Percentiles rank a stretch among this genome's conserved stretches.
Conservation (phyloP, 164 flowering plant genomes). For the Magnolia officinalis region DNA sequence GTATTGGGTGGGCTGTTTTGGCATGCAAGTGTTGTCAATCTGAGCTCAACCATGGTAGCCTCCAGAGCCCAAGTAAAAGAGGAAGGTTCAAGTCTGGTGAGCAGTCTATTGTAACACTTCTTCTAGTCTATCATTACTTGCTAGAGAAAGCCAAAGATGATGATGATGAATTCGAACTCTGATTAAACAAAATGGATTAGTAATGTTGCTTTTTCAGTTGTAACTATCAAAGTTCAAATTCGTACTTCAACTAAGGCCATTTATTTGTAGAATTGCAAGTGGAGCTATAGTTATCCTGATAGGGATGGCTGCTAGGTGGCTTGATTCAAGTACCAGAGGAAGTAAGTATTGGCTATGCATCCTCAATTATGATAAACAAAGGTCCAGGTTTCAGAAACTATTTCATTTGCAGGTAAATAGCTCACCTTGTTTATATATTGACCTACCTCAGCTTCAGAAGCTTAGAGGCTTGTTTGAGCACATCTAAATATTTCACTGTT, state of each 20-base stretch:
- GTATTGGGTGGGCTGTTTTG: too few relatives aligned
- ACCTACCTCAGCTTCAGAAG: constrained; percentile 7
- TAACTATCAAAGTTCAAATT: neutral
- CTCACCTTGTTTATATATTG: neutral
- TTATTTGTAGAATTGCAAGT: constrained; percentile 54
- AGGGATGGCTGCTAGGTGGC: constrained; percentile 55
- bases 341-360: constrained; percentile 53
- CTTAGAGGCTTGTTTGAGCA: constrained; percentile 4
- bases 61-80: too few relatives aligned
- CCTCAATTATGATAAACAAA: constrained; percentile 31
- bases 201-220: neutral
- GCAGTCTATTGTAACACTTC: too few relatives aligned
- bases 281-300: constrained; percentile 61
- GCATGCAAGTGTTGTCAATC: too few relatives aligned
- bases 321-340: constrained; percentile 43
- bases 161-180: neutral
- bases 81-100: too few relatives aligned
- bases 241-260: neutral
- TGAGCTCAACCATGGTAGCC: too few relatives aligned
- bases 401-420: constrained; percentile 68
- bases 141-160: neutral
- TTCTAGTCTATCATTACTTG: too few relatives aligned
- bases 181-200: neutral
- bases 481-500: constrained; percentile 7
- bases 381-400: constrained; percentile 46